phyloP scores from a whole-genome alignment of 768 basidiomycete species.

The Megacollybia marginata region DNA sequence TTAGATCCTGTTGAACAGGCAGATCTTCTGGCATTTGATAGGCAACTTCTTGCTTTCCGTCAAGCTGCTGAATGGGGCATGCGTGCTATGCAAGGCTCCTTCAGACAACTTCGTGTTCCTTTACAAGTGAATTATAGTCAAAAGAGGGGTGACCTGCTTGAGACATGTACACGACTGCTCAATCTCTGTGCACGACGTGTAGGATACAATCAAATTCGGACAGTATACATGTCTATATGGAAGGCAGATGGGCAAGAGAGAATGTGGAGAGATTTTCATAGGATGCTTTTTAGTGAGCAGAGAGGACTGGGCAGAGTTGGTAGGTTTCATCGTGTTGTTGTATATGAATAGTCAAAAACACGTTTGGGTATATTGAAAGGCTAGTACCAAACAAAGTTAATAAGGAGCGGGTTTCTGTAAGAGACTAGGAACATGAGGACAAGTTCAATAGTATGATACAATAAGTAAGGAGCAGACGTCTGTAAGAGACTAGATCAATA shows the following conservation, averaged over 20 bases:
- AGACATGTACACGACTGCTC: constrained; percentile 23
- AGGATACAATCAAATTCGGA: constrained; percentile 21
- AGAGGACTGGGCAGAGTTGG: constrained; percentile 23
- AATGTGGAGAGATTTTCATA: constrained; percentile 28
- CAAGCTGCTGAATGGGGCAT: constrained; percentile 52
- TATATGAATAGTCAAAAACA: too few species aligned
- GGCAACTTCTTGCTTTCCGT: constrained; percentile 31
- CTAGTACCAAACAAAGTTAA: too few species aligned
- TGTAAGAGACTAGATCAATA: too few species aligned
- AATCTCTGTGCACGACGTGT: constrained; percentile 26
- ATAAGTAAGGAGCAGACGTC: too few species aligned
- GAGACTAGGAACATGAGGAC: too few species aligned
- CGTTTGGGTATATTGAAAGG: too few species aligned
- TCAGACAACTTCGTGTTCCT: constrained; percentile 35
- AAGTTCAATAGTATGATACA: too few species aligned
- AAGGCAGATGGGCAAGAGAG: constrained; percentile 17
- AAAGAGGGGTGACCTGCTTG: constrained; percentile 23
- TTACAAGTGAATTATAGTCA: constrained; percentile 23
- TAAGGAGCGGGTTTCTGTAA: too few species aligned
- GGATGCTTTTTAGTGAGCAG: constrained; percentile 31
- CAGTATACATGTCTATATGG: constrained; percentile 29
- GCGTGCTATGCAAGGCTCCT: constrained; percentile 34
- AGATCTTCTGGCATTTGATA: constrained; percentile 20
- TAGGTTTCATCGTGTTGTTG: too few species aligned
- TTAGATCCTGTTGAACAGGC: constrained; percentile 12